phyloP scores from a whole-genome alignment of 2,329 filamentous ascomycete genomes.

The Aureobasidium namibiae region DNA sequence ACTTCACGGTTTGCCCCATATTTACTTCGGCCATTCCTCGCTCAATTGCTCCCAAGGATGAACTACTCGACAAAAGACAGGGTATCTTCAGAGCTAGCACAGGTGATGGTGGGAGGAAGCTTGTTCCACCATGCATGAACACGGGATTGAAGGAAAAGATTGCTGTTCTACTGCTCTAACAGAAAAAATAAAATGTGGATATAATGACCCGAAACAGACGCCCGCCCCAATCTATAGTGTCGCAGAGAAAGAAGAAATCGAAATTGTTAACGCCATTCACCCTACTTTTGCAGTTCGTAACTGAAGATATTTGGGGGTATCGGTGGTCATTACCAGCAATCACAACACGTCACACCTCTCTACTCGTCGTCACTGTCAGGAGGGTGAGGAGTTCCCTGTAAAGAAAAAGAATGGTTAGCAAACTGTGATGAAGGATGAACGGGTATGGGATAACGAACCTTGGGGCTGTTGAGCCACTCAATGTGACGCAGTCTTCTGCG shows the following conservation, averaged over 20 bases:
- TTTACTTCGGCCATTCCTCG: neutral
- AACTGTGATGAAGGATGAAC: neutral
- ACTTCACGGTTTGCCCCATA: neutral
- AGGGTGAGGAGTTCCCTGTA: slow-evolving; percentile 69
- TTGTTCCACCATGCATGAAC: neutral
- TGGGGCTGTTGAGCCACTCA: slow-evolving; percentile 66
- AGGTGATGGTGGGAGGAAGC: neutral
- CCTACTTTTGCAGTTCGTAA: slow-evolving; percentile 6
- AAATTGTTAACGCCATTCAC: slow-evolving; percentile 4
- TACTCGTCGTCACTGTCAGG: slow-evolving; percentile 70
- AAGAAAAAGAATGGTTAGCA: neutral
- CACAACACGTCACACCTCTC: slow-evolving; percentile 15
- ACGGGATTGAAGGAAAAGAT: neutral
- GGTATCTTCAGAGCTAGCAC: neutral
- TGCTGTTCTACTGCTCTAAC: slow-evolving; percentile 4
- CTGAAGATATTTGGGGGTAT: neutral
- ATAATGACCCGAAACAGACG: neutral
- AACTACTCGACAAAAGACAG: neutral
- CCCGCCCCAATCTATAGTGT: slow-evolving; percentile 5
- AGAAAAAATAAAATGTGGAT: neutral
- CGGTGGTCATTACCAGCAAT: neutral
- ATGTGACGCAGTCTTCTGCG: slow-evolving; percentile 78
- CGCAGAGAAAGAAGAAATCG: neutral
- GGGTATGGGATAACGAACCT: slow-evolving; percentile 22
- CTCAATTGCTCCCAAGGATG: neutral